Evolutionary conservation across 495 filamentous ascomycete genomes (phyloP).

Genomic region (Corynascus novoguineensis): DNA sequence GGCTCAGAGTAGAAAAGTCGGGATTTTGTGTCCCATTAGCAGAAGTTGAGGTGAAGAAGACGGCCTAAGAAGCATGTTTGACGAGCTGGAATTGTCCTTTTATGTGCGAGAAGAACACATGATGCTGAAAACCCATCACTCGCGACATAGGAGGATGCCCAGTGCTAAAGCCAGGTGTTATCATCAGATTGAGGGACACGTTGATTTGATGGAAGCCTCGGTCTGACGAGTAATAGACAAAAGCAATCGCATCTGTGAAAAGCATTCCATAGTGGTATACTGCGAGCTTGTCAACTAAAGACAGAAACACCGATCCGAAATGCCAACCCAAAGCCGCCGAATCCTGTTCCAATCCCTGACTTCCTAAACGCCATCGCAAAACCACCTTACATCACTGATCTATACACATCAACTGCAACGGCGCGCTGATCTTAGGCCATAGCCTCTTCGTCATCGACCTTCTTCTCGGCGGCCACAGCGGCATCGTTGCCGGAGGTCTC

Average conservation of each 20-base stretch:
- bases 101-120: no score
- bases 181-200: no score
- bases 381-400: not conserved
- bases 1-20: no score
- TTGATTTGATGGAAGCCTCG: no score
- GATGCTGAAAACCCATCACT: no score
- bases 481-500: conserved; percentile 8
- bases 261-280: not conserved
- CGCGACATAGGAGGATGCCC: no score
- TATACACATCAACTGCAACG: not conserved
- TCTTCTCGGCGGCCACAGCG: conserved; percentile 1
- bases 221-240: no score
- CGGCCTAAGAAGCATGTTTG: no score
- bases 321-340: conserved; percentile 8
- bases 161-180: no score
- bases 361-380: conserved; percentile 15
- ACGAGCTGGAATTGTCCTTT: no score
- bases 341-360: not conserved
- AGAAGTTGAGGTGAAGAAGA: no score
- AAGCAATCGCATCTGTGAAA: not conserved
- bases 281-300: not conserved
- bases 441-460: conserved; percentile 7
- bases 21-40: no score
- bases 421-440: not conserved
- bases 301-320: conserved; percentile 1